phyloP scores from a whole-genome alignment of 176 grass and related monocot species.

The Triticum timopheevii region DNA sequence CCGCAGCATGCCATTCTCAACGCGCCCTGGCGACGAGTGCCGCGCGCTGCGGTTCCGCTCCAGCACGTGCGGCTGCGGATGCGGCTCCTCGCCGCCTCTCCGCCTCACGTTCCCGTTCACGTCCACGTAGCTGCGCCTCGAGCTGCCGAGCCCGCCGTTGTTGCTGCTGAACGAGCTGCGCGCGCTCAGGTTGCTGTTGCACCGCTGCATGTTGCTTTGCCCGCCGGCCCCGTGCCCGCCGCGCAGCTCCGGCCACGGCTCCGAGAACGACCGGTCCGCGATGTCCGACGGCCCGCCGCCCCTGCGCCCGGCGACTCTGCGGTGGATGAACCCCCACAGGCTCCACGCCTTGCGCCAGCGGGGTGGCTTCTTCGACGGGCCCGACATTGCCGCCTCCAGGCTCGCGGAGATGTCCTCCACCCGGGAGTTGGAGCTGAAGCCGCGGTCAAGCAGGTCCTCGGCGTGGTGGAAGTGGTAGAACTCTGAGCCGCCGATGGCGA shows the following conservation, averaged over 20 bases:
- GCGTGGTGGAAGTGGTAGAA: constrained; percentile 84
- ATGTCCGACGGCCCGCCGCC: constrained; percentile 50
- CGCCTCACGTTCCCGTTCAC: constrained; percentile 32
- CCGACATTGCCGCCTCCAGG: constrained; percentile 68
- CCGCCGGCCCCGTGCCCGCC: constrained; percentile 28
- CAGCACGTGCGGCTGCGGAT: constrained; percentile 37
- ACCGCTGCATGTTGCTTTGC: constrained; percentile 66
- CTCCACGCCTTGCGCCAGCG: constrained; percentile 91
- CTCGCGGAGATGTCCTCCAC: constrained; percentile 86
- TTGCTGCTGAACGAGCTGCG: constrained; percentile 95
- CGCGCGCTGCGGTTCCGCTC: constrained; percentile 86
- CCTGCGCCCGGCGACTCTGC: constrained; percentile 35
- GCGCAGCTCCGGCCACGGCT: constrained; percentile 72
- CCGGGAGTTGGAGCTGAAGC: constrained; percentile 83
- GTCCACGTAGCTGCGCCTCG: constrained; percentile 53
- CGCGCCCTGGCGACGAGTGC: constrained; percentile 67
- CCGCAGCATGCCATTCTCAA: constrained; percentile 86
- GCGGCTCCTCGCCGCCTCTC: constrained; percentile 38
- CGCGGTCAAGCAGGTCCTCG: constrained; percentile 71
- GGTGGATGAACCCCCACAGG: constrained; percentile 84
- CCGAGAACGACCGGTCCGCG: constrained; percentile 76
- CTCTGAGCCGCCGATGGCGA: constrained; percentile 56
- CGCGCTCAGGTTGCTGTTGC: constrained; percentile 71
- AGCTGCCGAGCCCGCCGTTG: constrained; percentile 68
- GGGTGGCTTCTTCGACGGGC: constrained; percentile 66